phyloP scores from a whole-genome alignment of 108 stramenopile species.

The Skeletonema marinoi region DNA sequence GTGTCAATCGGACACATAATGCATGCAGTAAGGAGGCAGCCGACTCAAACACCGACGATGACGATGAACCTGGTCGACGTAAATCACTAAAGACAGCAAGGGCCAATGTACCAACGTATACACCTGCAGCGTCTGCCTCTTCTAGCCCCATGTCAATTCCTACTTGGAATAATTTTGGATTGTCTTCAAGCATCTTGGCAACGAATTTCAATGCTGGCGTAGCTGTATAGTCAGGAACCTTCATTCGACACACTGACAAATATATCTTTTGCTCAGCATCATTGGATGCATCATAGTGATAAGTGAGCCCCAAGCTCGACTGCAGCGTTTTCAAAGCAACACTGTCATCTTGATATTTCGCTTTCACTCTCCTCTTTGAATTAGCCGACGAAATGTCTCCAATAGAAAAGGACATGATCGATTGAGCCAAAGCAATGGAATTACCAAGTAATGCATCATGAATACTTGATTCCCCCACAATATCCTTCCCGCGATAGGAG shows the following conservation, averaged over 20 bases:
- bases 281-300: constrained; percentile 17
- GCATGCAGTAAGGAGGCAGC: constrained; percentile 68
- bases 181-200: constrained; percentile 61
- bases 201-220: constrained; percentile 48
- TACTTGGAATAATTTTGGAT: constrained; percentile 51
- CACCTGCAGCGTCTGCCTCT: constrained; percentile 33
- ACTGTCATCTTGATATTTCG: constrained; percentile 11
- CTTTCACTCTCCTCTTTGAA: constrained; percentile 1
- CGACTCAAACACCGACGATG: constrained; percentile 44
- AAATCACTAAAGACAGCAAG: constrained; percentile 27
- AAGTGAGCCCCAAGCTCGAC: constrained; percentile 19
- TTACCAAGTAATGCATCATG: constrained; percentile 51
- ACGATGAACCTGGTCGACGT: constrained; percentile 42
- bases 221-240: constrained; percentile 52
- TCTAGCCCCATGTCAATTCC: constrained; percentile 20
- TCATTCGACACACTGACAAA: constrained; percentile 55
- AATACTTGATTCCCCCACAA: constrained; percentile 13
- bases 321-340: constrained; percentile 33
- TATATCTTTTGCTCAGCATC: constrained; percentile 25
- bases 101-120: constrained; percentile 48
- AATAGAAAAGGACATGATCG: constrained; percentile 54
- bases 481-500: constrained; percentile 43
- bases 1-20: constrained; percentile 52
- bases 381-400: constrained; percentile 44
- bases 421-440: constrained; percentile 35